These are phyloP conservation scores for Hansenula lynferdii DNA, from an alignment of 1,139 yeast species.

Conservation along the genomic window DNA sequence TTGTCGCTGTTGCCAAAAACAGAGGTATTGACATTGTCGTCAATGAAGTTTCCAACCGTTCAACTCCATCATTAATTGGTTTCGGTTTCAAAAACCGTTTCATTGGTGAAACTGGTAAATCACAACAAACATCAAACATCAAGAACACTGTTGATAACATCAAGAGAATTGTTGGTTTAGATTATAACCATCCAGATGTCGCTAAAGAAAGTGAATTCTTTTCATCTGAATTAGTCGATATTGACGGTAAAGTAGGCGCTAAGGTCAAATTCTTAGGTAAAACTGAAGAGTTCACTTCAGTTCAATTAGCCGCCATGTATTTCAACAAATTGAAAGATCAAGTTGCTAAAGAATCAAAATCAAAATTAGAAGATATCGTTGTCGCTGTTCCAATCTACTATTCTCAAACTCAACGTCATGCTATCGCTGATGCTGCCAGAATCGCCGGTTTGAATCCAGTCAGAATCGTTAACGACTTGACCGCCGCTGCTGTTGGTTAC, in stretches of 20 bases:
- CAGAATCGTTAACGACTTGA: constrained; percentile 92
- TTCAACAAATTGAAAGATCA: constrained; percentile 84
- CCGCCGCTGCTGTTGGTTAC: constrained; percentile 99
- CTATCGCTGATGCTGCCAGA: constrained; percentile 90
- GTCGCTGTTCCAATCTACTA: constrained; percentile 97
- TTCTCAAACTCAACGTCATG: constrained; percentile 95
- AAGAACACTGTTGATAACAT: constrained; percentile 94
- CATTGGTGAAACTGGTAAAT: constrained; percentile 93
- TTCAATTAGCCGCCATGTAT: constrained; percentile 94
- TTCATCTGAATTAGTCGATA: constrained; percentile 64
- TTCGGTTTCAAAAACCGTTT: constrained; percentile 86
- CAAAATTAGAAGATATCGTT: constrained; percentile 78
- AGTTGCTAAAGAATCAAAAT: constrained; percentile 78
- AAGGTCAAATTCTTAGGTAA: constrained; percentile 84
- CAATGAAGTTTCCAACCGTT: constrained; percentile 96
- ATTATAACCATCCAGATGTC: constrained; percentile 72
- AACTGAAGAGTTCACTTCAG: constrained; percentile 73
- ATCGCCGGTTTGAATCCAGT: constrained; percentile 98
- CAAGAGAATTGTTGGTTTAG: constrained; percentile 86
- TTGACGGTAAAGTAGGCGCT: constrained; percentile 75
- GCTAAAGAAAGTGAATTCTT: constrained; percentile 70
- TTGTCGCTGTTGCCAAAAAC: constrained; percentile 96
- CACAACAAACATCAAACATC: constrained; percentile 92
- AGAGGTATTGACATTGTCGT: constrained; percentile 98
- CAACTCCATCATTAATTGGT: constrained; percentile 93